Evolutionary conservation across 140 eudicot species (phyloP), one percentile per base, ranked within the genome.

Genomic region (Stevia rebaudiana): DNA sequence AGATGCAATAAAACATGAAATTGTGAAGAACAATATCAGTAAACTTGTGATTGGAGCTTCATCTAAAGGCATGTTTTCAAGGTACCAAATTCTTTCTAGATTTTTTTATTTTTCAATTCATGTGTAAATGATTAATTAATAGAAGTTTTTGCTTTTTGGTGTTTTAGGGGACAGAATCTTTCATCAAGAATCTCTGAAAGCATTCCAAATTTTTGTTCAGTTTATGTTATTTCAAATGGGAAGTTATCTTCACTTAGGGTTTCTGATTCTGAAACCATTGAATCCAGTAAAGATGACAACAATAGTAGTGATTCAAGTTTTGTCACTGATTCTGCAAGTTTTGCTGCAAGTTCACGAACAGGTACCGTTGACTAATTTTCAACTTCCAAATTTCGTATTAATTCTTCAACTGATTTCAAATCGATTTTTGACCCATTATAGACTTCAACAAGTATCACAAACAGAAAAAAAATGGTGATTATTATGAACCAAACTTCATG

Each of bases 11-110:
- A 66, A 71, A 48, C 48, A 18, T 19, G 87, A 83, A 70, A 72
- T 90, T 67, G 24, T 58, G 0, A 81, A 72, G 46, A 7, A 63
- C 48, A 71, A 21, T 17, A 79, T 79, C 4, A 70, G 56, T 39
- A 80, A 80, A 64, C 97, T 90, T 78, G 97, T 90, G 53, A 83
- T 90, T 18, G 97, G 95, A 35, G 79, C 94, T 68, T 83, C 97
- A 21, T 83, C 94, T 17, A 79, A 76, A 28, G 63, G 85, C 66
- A 41, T 86, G 58, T 86, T 90, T 62, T 80, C 89, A 16, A 79
- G 97, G 97, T 90, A 75, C 43, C 13, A 8, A 39, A 35, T 59
- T 22, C 15, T 16, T 63, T 63, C 44, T 63, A 5, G 28, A 52
- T 7, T 8, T 37, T 73, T 43, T 6, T 15, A 53, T 64, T 16